Conservation (phyloP, 371 early-diverging fungal genomes). For the Encephalitozoon cuniculi region DNA sequence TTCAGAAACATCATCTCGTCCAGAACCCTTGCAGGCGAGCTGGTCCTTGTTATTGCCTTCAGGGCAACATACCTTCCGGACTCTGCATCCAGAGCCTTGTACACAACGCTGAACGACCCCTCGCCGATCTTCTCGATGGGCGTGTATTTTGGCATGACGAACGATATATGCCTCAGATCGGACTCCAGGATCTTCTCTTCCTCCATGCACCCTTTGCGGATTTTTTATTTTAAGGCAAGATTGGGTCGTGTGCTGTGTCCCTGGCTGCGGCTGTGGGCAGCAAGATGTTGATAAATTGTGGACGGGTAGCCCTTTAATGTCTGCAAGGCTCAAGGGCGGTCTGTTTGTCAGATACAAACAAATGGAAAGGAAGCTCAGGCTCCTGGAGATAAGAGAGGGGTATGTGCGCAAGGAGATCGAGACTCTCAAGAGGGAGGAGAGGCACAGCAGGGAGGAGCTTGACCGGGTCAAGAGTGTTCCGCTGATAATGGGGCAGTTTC, state of each 20-base stretch:
- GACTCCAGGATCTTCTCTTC: neutral
- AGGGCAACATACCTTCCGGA: conserved; percentile 71
- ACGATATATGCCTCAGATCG: neutral
- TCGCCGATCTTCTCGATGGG: conserved; percentile 55
- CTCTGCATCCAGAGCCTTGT: conserved; percentile 66
- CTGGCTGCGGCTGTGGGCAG: no score
- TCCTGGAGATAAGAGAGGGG: conserved; percentile 88
- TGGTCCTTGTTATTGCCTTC: conserved; percentile 78
- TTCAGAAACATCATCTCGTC: conserved; percentile 74
- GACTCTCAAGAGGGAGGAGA: conserved; percentile 83
- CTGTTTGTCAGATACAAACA: conserved; percentile 33
- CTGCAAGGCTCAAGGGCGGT: neutral
- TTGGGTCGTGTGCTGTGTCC: neutral
- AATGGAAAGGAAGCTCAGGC: conserved; percentile 66
- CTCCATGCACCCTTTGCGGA: neutral
- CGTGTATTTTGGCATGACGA: neutral
- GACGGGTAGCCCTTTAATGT: neutral
- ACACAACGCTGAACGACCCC: conserved; percentile 86
- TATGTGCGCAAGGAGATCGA: conserved; percentile 94
- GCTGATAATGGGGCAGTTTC: conserved; percentile 93
- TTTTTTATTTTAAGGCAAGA: neutral
- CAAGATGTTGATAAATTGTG: neutral
- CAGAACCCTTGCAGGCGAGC: conserved; percentile 71
- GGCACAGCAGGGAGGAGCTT: conserved; percentile 81
- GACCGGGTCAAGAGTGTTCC: conserved; percentile 96